These are phyloP conservation scores for Backusella sp. DNA, from an alignment of 192 early-diverging fungal species.

Conservation along the genomic window DNA sequence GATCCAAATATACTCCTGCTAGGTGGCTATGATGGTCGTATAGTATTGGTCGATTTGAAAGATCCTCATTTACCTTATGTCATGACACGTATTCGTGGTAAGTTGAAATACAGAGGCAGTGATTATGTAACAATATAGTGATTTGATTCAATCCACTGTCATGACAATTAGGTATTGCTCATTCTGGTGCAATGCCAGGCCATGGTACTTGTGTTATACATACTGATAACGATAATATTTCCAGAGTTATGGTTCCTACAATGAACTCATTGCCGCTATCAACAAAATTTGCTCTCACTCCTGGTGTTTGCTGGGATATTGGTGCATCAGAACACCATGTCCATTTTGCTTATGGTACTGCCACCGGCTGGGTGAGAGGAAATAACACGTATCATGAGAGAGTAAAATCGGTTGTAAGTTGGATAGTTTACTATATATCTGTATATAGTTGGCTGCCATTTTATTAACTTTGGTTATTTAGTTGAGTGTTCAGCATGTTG, in stretches of 20 bases:
- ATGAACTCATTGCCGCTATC: neutral
- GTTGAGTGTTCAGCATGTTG: neutral
- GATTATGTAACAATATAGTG: too few species aligned
- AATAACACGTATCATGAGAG: conserved; percentile 14
- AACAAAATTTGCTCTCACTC: neutral
- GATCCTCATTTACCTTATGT: conserved; percentile 10
- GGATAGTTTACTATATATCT: neutral
- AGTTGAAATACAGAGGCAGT: too few species aligned
- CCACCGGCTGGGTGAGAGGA: conserved; percentile 20
- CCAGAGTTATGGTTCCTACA: neutral
- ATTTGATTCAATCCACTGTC: neutral
- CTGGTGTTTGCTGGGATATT: conserved; percentile 12
- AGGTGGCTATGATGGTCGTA: conserved; percentile 7
- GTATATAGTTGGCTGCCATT: neutral
- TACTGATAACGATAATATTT: neutral
- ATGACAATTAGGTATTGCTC: neutral
- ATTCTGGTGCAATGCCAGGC: neutral
- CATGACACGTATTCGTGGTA: conserved; percentile 12
- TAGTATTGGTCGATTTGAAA: conserved; percentile 7
- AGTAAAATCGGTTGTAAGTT: conserved; percentile 10
- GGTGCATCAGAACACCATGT: conserved; percentile 5
- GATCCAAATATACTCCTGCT: conserved; percentile 5
- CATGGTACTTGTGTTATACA: neutral
- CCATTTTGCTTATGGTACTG: neutral
- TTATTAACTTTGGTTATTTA: neutral